Conservation (phyloP, 225 moss, liverwort and hornwort species). For the Neckera pumila region DNA sequence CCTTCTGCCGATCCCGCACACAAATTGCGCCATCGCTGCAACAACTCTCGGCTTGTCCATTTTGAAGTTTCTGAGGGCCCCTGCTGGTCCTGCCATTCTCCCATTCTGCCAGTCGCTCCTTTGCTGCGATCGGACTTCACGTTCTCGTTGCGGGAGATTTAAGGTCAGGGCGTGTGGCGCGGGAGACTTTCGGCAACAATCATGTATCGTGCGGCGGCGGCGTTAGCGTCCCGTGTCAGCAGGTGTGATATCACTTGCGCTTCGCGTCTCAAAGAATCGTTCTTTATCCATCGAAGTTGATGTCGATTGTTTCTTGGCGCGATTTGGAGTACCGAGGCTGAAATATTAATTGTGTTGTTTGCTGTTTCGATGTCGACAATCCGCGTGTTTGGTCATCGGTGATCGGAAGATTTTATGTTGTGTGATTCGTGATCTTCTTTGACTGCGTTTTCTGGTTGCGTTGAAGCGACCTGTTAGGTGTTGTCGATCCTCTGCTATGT, state of each 20-base stretch:
- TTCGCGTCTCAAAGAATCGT: not conserved
- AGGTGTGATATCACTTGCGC: not conserved
- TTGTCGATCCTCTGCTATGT: not conserved
- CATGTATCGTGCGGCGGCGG: conserved; percentile 49
- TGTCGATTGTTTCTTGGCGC: not conserved
- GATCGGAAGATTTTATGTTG: not conserved
- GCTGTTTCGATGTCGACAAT: not conserved
- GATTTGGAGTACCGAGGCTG: not conserved
- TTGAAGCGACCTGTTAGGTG: not conserved
- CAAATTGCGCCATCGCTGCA: not conserved
- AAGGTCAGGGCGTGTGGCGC: not conserved
- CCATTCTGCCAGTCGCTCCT: not conserved
- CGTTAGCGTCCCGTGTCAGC: conserved; percentile 40
- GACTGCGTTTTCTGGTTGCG: not conserved
- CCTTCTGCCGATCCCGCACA: not conserved
- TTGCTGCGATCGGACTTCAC: not conserved
- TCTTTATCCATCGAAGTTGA: too few species aligned
- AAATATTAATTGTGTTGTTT: not conserved
- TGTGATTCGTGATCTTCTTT: not conserved
- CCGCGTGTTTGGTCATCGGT: not conserved
- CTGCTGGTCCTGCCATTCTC: not conserved
- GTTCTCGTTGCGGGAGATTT: not conserved
- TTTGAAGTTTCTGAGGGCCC: not conserved
- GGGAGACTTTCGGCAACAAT: not conserved
- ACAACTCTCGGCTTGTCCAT: not conserved